Conservation (phyloP, 108 stramenopile genomes). For the Stephanodiscus minutulus region DNA sequence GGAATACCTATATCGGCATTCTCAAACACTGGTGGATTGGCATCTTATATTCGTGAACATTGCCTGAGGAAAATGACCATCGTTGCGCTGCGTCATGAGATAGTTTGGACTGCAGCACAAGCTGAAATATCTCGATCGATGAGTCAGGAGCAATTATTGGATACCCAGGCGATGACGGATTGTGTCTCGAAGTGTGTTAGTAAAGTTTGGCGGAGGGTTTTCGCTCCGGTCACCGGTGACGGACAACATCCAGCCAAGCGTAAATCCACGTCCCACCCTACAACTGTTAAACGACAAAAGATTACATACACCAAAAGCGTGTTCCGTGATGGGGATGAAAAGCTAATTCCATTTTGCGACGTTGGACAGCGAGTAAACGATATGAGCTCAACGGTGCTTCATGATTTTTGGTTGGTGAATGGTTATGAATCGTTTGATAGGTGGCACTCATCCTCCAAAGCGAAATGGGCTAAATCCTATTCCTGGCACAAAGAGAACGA, state of each 20-base stretch:
- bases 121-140: conserved; percentile 10
- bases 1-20: conserved; percentile 33
- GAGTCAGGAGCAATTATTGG: not conserved
- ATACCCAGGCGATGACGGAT: not conserved
- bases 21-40: conserved; percentile 7
- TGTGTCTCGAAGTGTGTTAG: not conserved
- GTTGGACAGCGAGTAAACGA: conserved; percentile 45
- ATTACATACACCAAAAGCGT: conserved; percentile 21
- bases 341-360: conserved; percentile 52
- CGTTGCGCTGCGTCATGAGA: conserved; percentile 26
- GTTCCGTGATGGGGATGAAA: conserved; percentile 24
- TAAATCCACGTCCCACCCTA: not conserved
- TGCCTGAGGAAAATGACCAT: conserved; percentile 25
- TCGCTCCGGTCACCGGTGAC: not conserved
- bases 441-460: conserved; percentile 59
- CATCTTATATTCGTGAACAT: conserved; percentile 27
- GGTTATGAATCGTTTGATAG: conserved; percentile 23
- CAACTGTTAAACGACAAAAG: not conserved
- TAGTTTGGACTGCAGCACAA: conserved; percentile 29
- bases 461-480: conserved; percentile 41
- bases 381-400: not conserved
- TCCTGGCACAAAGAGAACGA: not conserved
- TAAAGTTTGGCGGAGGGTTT: not conserved
- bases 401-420: conserved; percentile 9
- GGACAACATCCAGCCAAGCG: not conserved